Evolutionary conservation across 1,284 basidiomycete species (phyloP).

Genomic region (Papiliotrema terrestris): DNA sequence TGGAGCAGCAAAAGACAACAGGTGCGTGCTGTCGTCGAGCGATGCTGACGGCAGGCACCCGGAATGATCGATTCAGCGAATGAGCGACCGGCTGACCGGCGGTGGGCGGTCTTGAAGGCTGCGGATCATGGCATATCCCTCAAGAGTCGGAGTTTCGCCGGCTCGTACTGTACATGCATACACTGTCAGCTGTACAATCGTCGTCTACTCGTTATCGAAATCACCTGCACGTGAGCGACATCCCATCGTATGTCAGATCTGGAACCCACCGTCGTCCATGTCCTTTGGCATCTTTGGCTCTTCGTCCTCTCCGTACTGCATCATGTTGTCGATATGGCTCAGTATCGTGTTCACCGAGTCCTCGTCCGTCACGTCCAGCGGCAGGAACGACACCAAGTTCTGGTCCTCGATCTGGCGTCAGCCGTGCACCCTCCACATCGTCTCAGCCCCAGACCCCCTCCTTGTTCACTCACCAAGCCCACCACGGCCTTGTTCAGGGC

Average conservation of each 20-base stretch:
- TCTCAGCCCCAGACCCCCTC: neutral
- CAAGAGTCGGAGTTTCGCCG: no score
- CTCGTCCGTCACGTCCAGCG: conserved; percentile 83
- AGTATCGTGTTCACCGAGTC: conserved; percentile 87
- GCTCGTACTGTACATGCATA: no score
- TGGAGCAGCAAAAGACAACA: conserved; percentile 10
- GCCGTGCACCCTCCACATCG: neutral
- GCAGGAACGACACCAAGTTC: conserved; percentile 94
- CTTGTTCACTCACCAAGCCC: conserved; percentile 64
- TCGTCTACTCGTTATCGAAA: conserved; percentile 12
- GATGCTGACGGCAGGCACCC: no score
- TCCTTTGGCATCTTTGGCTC: conserved; percentile 82
- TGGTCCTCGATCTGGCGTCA: conserved; percentile 86
- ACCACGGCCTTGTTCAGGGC: conserved; percentile 92
- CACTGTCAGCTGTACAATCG: neutral
- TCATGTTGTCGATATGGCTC: conserved; percentile 93
- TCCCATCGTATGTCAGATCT: no score
- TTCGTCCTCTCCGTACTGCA: conserved; percentile 94
- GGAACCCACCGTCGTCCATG: conserved; percentile 72
- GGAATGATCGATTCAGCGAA: no score
- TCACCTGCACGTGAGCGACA: conserved; percentile 15
- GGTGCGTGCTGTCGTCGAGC: no score
- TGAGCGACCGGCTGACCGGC: no score
- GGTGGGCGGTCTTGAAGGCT: no score
- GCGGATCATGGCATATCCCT: no score